phyloP scores from a whole-genome alignment of 805 yeast species.

The Candida oleophila region DNA sequence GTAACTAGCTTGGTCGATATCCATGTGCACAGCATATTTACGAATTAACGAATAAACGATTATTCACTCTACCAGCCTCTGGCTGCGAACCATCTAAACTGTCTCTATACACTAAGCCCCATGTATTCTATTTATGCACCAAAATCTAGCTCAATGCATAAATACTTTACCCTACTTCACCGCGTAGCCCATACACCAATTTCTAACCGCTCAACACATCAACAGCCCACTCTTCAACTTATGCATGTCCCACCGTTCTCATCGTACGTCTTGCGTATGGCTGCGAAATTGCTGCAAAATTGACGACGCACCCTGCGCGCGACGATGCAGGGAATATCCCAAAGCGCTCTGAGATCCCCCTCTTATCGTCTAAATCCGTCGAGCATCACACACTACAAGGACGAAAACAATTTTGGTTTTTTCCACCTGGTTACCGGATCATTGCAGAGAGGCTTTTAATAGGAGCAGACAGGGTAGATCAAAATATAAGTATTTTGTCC shows the following conservation, averaged over 20 bases:
- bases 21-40: too few species aligned
- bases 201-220: too few species aligned
- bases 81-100: not conserved
- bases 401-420: not conserved
- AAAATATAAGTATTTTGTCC: conserved; percentile 2
- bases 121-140: too few species aligned
- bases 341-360: too few species aligned
- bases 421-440: conserved; percentile 1
- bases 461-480: conserved; percentile 17
- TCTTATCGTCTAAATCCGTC: not conserved
- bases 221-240: too few species aligned
- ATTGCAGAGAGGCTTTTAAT: conserved; percentile 13
- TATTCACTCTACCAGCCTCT: too few species aligned
- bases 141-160: too few species aligned
- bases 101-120: not conserved
- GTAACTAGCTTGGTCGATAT: too few species aligned
- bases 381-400: not conserved
- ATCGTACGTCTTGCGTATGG: not conserved
- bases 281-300: not conserved
- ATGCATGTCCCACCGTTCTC: too few species aligned
- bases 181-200: too few species aligned
- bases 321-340: too few species aligned
- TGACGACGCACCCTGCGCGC: too few species aligned
- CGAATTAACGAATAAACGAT: not conserved
- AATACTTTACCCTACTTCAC: not conserved